A percentile compares a stretch with the other conserved stretches of the same genome.
Conservation (phyloP, 2,329 filamentous ascomycete genomes). For the Neopestalotiopsis rosae region DNA sequence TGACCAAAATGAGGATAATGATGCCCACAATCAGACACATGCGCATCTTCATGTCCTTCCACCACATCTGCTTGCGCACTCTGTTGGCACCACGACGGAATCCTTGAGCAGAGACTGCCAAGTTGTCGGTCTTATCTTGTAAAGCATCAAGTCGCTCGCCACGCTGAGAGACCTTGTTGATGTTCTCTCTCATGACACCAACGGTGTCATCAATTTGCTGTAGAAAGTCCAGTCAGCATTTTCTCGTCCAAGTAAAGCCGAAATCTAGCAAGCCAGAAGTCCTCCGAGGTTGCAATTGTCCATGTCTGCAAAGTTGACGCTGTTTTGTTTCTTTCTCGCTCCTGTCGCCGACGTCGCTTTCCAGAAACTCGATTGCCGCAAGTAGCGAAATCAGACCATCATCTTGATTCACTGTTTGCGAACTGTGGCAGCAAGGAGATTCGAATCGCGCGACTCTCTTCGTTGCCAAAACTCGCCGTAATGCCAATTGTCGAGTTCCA, state of each 20-base stretch:
- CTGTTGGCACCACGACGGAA: conserved; percentile 97
- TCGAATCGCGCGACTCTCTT: background rate
- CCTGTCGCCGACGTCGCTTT: background rate
- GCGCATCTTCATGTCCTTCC: conserved; percentile 99
- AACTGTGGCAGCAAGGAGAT: background rate
- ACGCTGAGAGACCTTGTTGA: conserved; percentile 94
- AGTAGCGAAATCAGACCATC: background rate
- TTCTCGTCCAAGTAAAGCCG: background rate
- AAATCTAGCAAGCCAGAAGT: background rate
- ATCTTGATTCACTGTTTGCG: background rate
- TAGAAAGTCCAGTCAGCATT: conserved; percentile 20
- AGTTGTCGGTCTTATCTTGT: conserved; percentile 73
- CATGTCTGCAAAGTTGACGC: background rate
- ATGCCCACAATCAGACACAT: conserved; percentile 93
- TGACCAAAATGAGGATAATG: conserved; percentile 88
- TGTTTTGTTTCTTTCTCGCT: background rate
- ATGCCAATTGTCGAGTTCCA: background rate
- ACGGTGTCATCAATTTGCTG: conserved; percentile 99
- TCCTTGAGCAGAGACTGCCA: conserved; percentile 89
- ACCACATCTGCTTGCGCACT: conserved; percentile 99
- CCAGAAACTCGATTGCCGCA: background rate
- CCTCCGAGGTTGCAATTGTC: background rate
- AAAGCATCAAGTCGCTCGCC: conserved; percentile 55
- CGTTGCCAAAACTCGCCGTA: background rate
- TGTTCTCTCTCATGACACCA: conserved; percentile 94